These are phyloP conservation scores for Xylaria digitata DNA, from an alignment of 2,329 filamentous ascomycete genomes.

Conservation along the genomic window DNA sequence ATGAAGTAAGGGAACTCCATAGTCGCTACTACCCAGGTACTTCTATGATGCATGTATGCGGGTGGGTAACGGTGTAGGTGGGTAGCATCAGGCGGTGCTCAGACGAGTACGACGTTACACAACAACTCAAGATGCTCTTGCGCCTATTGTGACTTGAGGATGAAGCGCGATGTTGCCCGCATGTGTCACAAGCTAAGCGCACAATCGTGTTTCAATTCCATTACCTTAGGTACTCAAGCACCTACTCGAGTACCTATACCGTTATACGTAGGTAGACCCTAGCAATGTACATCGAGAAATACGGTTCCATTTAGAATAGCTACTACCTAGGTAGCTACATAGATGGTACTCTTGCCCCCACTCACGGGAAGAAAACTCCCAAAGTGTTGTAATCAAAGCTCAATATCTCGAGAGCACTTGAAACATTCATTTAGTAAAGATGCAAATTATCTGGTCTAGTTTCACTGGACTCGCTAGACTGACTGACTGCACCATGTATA, in stretches of 20 bases:
- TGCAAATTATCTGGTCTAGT: background rate
- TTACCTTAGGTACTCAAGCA: background rate
- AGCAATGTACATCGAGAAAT: background rate
- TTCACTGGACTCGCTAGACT: background rate
- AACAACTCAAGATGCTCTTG: background rate
- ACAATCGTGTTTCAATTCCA: background rate
- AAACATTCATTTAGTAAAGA: background rate
- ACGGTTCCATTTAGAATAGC: background rate
- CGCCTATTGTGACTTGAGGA: background rate
- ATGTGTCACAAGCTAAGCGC: constrained; percentile 8
- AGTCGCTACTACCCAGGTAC: too few species aligned
- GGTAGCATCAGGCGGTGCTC: constrained; percentile 19
- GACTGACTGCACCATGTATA: too few species aligned
- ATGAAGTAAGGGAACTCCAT: too few species aligned
- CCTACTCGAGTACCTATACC: background rate
- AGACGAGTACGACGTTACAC: constrained; percentile 16
- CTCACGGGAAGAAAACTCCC: background rate
- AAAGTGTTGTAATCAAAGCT: background rate
- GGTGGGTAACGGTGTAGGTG: background rate
- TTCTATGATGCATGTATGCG: background rate
- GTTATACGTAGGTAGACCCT: background rate
- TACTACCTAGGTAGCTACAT: too few species aligned
- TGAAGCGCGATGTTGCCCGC: background rate
- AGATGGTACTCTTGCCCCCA: too few species aligned
- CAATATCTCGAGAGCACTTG: background rate